Percentiles rank a stretch among this genome's conserved stretches.
These are phyloP conservation scores for Extremus antarcticus DNA, from an alignment of 495 filamentous ascomycete genomes.

Conservation along the genomic window DNA sequence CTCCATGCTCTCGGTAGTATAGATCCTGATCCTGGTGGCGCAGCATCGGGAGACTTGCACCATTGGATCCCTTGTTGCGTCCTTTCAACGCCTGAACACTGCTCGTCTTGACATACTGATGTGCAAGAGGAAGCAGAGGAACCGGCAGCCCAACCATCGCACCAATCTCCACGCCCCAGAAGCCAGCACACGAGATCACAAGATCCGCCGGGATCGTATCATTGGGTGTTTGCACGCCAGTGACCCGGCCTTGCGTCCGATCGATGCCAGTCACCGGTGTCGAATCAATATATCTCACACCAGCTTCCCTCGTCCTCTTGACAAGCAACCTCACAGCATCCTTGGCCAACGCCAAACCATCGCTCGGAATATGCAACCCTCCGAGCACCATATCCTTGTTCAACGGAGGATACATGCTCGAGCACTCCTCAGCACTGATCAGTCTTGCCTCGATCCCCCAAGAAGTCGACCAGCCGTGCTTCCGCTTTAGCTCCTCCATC, in stretches of 20 bases:
- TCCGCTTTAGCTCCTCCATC: constrained; percentile 42
- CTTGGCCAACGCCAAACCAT: constrained; percentile 41
- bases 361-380: constrained; percentile 40
- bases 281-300: constrained; percentile 36
- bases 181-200: constrained; percentile 42
- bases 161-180: constrained; percentile 45
- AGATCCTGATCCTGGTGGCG: constrained; percentile 44
- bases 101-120: constrained; percentile 44
- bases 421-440: constrained; percentile 35
- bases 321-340: constrained; percentile 41
- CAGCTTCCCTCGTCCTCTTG: constrained; percentile 36
- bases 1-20: constrained; percentile 44
- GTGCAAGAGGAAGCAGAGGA: constrained; percentile 40
- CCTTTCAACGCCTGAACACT: constrained; percentile 27
- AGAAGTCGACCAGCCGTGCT: constrained; percentile 39
- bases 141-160: constrained; percentile 40
- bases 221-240: constrained; percentile 34
- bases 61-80: constrained; percentile 30
- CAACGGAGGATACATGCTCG: constrained; percentile 34
- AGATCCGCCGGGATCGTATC: constrained; percentile 38
- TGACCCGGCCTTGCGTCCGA: constrained; percentile 28
- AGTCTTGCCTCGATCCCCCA: constrained; percentile 39
- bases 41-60: constrained; percentile 38
- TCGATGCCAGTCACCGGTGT: constrained; percentile 40
- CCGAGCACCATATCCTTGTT: constrained; percentile 38